Conservation (phyloP, 208 protist genomes). For the Trypanosoma mega region DNA sequence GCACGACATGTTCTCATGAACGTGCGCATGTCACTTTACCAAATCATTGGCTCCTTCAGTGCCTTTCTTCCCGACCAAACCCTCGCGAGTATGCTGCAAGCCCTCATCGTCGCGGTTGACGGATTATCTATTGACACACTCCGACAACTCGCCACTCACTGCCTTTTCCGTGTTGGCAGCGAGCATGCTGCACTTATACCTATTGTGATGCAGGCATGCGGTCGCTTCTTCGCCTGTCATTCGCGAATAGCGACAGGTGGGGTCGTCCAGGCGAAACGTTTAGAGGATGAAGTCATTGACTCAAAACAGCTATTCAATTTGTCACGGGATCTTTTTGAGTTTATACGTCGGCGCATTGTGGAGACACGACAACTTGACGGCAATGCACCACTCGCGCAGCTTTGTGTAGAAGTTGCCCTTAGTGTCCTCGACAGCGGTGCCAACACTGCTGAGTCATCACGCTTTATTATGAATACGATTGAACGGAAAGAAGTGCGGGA, state of each 20-base stretch:
- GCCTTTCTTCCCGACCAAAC: slow-evolving; percentile 43
- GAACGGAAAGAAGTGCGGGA: slow-evolving; percentile 29
- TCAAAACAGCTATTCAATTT: slow-evolving; percentile 63
- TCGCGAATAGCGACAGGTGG: too few species aligned
- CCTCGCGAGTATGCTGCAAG: slow-evolving; percentile 42
- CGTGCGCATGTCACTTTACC: slow-evolving; percentile 64
- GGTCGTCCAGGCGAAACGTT: slow-evolving; percentile 15
- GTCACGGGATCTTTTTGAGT: slow-evolving; percentile 61
- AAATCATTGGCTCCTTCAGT: slow-evolving; percentile 57
- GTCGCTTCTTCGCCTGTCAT: slow-evolving; percentile 35
- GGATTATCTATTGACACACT: slow-evolving; percentile 39
- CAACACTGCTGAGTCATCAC: slow-evolving; percentile 33
- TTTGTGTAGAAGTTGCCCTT: slow-evolving; percentile 37
- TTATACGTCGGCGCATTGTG: slow-evolving; percentile 46
- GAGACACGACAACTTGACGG: slow-evolving; percentile 38
- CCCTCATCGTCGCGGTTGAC: slow-evolving; percentile 12
- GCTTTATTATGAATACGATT: slow-evolving; percentile 39
- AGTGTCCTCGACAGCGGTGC: slow-evolving; percentile 41
- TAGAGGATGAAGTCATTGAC: slow-evolving; percentile 52
- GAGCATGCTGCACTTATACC: slow-evolving; percentile 38
- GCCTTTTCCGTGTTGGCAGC: slow-evolving; percentile 50
- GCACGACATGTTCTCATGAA: slow-evolving; percentile 42
- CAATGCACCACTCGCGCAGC: slow-evolving; percentile 28
- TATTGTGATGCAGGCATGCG: slow-evolving; percentile 32
- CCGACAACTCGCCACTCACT: slow-evolving; percentile 49